Conservation (phyloP, 768 basidiomycete species). For the Kwoniella dejecticola region DNA sequence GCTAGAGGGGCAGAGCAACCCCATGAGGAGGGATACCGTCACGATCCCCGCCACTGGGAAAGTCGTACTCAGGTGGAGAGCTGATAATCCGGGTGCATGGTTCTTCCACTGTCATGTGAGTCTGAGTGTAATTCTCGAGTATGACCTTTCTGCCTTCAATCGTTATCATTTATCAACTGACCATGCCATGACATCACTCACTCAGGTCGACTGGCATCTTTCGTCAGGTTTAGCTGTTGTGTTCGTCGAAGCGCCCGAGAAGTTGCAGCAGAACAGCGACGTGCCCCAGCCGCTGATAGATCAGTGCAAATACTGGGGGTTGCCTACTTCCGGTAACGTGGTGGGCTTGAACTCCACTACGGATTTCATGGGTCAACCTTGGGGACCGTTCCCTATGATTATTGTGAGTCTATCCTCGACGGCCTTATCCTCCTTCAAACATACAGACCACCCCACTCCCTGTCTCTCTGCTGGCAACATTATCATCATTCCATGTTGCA, state of each 20-base stretch:
- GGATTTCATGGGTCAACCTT: slow-evolving; percentile 67
- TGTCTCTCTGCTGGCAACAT: not conserved
- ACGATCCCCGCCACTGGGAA: slow-evolving; percentile 70
- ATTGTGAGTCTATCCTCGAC: slow-evolving; percentile 58
- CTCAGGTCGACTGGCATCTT: slow-evolving; percentile 54
- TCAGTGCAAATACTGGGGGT: slow-evolving; percentile 69
- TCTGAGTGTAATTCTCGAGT: too few species aligned
- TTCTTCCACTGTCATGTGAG: slow-evolving; percentile 62
- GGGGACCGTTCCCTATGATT: slow-evolving; percentile 70
- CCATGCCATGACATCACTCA: too few species aligned
- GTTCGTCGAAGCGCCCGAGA: slow-evolving; percentile 77
- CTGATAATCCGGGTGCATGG: slow-evolving; percentile 91
- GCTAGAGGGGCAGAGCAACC: slow-evolving; percentile 77
- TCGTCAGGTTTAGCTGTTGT: slow-evolving; percentile 73
- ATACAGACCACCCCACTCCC: not conserved
- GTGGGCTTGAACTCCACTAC: slow-evolving; percentile 72
- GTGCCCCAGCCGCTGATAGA: slow-evolving; percentile 66
- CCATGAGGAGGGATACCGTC: slow-evolving; percentile 85
- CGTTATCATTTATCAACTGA: too few species aligned
- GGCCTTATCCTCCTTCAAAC: not conserved
- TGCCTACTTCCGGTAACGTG: slow-evolving; percentile 76
- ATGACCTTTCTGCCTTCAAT: too few species aligned
- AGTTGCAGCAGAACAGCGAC: slow-evolving; percentile 62
- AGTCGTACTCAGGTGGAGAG: slow-evolving; percentile 74
- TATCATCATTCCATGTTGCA: not conserved